A percentile compares a stretch with the other conserved stretches of the same genome.
Conservation (phyloP, 2,329 filamentous ascomycete genomes). For the Penicillium sp. region DNA sequence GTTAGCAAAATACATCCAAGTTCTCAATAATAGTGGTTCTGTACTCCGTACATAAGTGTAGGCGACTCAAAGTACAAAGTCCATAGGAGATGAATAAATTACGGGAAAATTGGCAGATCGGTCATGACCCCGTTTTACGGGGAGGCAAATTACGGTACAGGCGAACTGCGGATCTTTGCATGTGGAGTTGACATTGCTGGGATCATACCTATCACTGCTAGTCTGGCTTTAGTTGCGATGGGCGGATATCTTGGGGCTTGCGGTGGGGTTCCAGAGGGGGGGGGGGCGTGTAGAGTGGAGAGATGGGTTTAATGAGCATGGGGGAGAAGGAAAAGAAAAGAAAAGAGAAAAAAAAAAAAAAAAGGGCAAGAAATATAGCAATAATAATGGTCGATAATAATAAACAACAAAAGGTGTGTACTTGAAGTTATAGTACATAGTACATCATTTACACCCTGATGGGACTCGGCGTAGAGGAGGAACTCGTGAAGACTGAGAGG, state of each 20-base stretch:
- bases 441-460: too few species aligned
- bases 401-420: too few species aligned
- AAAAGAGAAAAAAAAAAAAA: not conserved
- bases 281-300: slow-evolving; percentile 9
- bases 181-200: slow-evolving; percentile 19
- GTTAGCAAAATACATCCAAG: not conserved
- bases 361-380: not conserved
- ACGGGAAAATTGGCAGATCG: slow-evolving; percentile 23
- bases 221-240: slow-evolving; percentile 20
- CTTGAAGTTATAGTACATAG: not conserved
- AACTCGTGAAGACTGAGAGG: not conserved
- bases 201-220: slow-evolving; percentile 27
- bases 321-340: not conserved
- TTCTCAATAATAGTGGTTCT: not conserved
- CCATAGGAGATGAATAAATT: slow-evolving; percentile 13
- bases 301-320: slow-evolving; percentile 13
- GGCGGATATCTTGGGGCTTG: slow-evolving; percentile 10
- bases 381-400: not conserved
- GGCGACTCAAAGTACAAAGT: not conserved
- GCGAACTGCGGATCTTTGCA: slow-evolving; percentile 33
- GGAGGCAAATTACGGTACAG: slow-evolving; percentile 30
- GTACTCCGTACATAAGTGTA: not conserved
- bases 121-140: slow-evolving; percentile 27
- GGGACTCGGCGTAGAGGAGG: not conserved
- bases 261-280: not conserved